Conservation (phyloP, 1,139 yeast species). For the Petasospora rhodanensis region DNA sequence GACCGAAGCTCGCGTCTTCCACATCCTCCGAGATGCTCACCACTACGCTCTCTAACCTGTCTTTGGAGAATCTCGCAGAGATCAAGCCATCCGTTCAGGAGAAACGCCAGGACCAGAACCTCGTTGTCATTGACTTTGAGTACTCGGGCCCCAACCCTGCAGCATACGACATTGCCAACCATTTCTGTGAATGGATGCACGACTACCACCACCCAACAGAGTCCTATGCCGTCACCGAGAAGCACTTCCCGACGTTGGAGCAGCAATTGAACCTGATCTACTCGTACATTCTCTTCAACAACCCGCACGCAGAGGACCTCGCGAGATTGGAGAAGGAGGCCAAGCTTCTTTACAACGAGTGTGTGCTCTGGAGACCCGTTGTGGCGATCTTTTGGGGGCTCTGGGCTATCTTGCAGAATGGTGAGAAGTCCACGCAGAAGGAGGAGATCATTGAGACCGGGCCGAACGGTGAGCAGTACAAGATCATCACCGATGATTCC, state of each 20-base stretch:
- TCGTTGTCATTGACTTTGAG: constrained; percentile 94
- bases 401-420: constrained; percentile 88
- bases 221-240: constrained; percentile 54
- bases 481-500: constrained; percentile 24
- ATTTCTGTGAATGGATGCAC: constrained; percentile 93
- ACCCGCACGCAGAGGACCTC: constrained; percentile 22
- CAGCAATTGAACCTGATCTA: constrained; percentile 69
- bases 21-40: constrained; percentile 23
- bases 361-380: constrained; percentile 74
- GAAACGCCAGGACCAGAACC: constrained; percentile 57
- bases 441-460: constrained; percentile 30
- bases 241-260: constrained; percentile 58
- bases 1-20: constrained; percentile 9
- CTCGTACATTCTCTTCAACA: constrained; percentile 50
- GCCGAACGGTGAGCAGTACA: constrained; percentile 43
- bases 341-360: constrained; percentile 55
- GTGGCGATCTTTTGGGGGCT: constrained; percentile 80
- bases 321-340: constrained; percentile 49
- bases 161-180: constrained; percentile 87
- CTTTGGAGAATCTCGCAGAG: constrained; percentile 28
- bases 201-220: constrained; percentile 70
- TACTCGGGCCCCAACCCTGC: constrained; percentile 93
- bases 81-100: constrained; percentile 34
- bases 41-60: constrained; percentile 30
- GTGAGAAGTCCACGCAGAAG: constrained; percentile 29